Percentiles rank a stretch among this genome's conserved stretches.
phyloP scores from a whole-genome alignment of 2,329 filamentous ascomycete species.

The Fusarium sp. region DNA sequence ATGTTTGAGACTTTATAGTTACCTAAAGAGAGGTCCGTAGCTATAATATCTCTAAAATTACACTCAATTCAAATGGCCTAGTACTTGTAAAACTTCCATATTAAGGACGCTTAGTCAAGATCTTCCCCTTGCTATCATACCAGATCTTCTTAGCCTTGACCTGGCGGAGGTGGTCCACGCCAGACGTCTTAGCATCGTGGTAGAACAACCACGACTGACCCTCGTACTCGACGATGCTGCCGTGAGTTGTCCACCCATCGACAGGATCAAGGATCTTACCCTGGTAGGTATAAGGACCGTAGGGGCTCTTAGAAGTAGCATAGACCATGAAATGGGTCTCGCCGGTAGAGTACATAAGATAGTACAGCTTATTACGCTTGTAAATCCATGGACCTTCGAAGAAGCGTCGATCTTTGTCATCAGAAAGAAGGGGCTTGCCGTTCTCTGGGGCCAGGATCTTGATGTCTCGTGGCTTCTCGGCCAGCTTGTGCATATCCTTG shows the following conservation, averaged over 20 bases:
- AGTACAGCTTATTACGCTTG: slow-evolving; percentile 26
- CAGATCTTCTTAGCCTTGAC: slow-evolving; percentile 31
- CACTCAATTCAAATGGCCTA: too few species aligned
- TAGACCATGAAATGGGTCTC: slow-evolving; percentile 20
- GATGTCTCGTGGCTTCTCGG: slow-evolving; percentile 24
- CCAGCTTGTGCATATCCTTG: slow-evolving; percentile 25
- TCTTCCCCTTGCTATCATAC: slow-evolving; percentile 26
- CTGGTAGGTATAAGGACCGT: slow-evolving; percentile 27
- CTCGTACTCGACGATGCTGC: slow-evolving; percentile 24
- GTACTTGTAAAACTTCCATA: not conserved
- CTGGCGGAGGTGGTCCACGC: slow-evolving; percentile 18
- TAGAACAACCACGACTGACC: slow-evolving; percentile 30
- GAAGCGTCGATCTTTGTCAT: slow-evolving; percentile 15
- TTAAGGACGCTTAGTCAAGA: slow-evolving; percentile 9
- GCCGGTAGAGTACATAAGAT: slow-evolving; percentile 25
- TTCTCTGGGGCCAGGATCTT: slow-evolving; percentile 20
- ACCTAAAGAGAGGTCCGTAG: not conserved
- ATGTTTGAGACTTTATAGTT: not conserved
- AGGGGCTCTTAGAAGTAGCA: slow-evolving; percentile 15
- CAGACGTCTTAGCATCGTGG: slow-evolving; percentile 19
- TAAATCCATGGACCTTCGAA: slow-evolving; percentile 18
- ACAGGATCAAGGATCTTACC: slow-evolving; percentile 20
- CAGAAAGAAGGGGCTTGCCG: slow-evolving; percentile 14
- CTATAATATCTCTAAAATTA: not conserved
- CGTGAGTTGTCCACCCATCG: slow-evolving; percentile 25